These are phyloP conservation scores for Parathielavia appendiculata DNA, from an alignment of 495 filamentous ascomycete species.

Conservation along the genomic window DNA sequence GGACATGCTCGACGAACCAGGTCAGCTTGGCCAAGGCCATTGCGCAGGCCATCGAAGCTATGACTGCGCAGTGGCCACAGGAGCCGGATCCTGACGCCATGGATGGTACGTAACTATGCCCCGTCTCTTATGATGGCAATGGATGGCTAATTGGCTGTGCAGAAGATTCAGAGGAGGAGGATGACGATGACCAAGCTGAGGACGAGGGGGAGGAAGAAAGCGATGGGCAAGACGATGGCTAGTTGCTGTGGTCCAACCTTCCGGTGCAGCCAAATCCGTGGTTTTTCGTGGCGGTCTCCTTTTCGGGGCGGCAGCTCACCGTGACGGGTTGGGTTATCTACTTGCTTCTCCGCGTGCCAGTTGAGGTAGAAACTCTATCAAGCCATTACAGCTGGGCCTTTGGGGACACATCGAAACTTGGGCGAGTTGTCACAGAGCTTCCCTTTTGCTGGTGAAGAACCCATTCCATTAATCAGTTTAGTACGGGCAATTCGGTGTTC, in stretches of 20 bases:
- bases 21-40: slow-evolving; percentile 7
- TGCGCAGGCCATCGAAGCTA: background rate
- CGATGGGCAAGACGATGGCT: background rate
- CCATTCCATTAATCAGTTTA: too few relatives aligned
- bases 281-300: background rate
- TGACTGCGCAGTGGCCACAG: background rate
- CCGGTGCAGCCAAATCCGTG: background rate
- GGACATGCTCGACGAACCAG: background rate
- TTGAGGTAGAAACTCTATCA: too few relatives aligned
- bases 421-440: too few relatives aligned
- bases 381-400: too few relatives aligned
- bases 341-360: too few relatives aligned
- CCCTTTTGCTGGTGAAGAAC: too few relatives aligned
- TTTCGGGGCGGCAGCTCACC: background rate
- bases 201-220: background rate
- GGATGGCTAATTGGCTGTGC: background rate
- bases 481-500: too few relatives aligned
- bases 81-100: background rate
- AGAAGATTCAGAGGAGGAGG: slow-evolving; percentile 14
- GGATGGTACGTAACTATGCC: slow-evolving; percentile 1
- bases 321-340: too few relatives aligned
- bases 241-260: background rate
- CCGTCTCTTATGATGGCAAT: background rate
- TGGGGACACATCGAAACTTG: too few relatives aligned
- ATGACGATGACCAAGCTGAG: slow-evolving; percentile 13